These are phyloP conservation scores for Mucor lusitanicus DNA, from an alignment of 371 early-diverging fungal species.

Conservation along the genomic window DNA sequence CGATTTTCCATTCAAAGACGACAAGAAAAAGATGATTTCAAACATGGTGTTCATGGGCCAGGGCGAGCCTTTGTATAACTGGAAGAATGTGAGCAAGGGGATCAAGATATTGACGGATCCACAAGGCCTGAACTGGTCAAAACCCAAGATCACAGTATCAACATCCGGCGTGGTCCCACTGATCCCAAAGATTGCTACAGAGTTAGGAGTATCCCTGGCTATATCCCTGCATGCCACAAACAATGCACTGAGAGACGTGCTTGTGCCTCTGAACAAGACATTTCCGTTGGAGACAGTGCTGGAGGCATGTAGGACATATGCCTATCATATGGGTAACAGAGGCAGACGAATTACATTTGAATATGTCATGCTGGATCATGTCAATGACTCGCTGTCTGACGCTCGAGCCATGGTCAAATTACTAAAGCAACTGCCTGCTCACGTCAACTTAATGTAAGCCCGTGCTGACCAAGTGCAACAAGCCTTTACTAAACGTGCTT, in stretches of 20 bases:
- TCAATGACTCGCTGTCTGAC: conserved; percentile 75
- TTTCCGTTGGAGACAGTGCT: conserved; percentile 73
- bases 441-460: conserved; percentile 82
- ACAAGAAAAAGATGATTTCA: conserved; percentile 58
- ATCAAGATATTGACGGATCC: conserved; percentile 74
- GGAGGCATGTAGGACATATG: conserved; percentile 72
- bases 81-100: conserved; percentile 73
- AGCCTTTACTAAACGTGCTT: not conserved
- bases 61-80: conserved; percentile 90
- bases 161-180: conserved; percentile 91
- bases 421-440: conserved; percentile 68
- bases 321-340: conserved; percentile 43
- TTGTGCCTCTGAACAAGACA: conserved; percentile 89
- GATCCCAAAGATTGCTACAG: conserved; percentile 72
- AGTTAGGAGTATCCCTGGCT: conserved; percentile 83
- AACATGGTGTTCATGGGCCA: conserved; percentile 95
- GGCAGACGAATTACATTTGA: conserved; percentile 75
- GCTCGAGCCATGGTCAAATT: conserved; percentile 68
- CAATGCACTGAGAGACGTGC: conserved; percentile 71
- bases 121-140: conserved; percentile 67
- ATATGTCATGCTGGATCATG: conserved; percentile 84
- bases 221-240: conserved; percentile 89
- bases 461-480: not conserved
- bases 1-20: conserved; percentile 53
- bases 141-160: conserved; percentile 80